Evolutionary conservation across 768 basidiomycete species (phyloP).

Genomic region (Hysterangium stoloniferum): DNA sequence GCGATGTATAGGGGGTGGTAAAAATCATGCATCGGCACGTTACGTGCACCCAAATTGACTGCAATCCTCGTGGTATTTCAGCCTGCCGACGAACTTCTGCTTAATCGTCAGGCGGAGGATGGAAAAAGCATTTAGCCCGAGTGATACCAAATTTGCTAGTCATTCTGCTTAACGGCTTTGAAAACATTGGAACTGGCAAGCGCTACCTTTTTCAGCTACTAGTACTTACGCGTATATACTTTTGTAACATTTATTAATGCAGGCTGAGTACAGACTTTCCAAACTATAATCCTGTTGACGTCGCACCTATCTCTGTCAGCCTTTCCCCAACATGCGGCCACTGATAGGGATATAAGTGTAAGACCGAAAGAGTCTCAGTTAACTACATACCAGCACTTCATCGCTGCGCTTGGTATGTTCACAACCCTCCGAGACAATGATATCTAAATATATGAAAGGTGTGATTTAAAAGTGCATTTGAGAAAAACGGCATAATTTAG

Average conservation of each 20-base stretch:
- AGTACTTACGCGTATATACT: background rate
- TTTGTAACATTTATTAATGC: constrained; percentile 26
- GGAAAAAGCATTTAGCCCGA: constrained; percentile 84
- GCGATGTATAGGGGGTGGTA: constrained; percentile 69
- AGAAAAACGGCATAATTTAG: too few species aligned
- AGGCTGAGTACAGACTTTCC: constrained; percentile 95
- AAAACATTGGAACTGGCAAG: constrained; percentile 94
- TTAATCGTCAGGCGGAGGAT: constrained; percentile 81
- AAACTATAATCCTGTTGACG: constrained; percentile 85
- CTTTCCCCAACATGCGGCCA: too few species aligned
- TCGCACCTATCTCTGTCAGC: constrained; percentile 79
- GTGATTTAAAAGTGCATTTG: too few species aligned
- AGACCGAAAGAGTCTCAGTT: too few species aligned
- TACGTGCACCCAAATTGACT: constrained; percentile 82
- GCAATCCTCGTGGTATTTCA: constrained; percentile 76
- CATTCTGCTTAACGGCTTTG: constrained; percentile 87
- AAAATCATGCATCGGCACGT: constrained; percentile 93
- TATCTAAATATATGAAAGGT: too few species aligned
- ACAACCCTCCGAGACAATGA: too few species aligned
- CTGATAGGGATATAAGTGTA: too few species aligned
- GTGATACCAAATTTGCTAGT: constrained; percentile 85
- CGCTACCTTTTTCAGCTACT: background rate
- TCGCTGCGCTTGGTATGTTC: too few species aligned
- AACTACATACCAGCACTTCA: too few species aligned
- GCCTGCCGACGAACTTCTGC: constrained; percentile 76